phyloP scores from a whole-genome alignment of 148 eudicot species.

The Polygonum maritimum region DNA sequence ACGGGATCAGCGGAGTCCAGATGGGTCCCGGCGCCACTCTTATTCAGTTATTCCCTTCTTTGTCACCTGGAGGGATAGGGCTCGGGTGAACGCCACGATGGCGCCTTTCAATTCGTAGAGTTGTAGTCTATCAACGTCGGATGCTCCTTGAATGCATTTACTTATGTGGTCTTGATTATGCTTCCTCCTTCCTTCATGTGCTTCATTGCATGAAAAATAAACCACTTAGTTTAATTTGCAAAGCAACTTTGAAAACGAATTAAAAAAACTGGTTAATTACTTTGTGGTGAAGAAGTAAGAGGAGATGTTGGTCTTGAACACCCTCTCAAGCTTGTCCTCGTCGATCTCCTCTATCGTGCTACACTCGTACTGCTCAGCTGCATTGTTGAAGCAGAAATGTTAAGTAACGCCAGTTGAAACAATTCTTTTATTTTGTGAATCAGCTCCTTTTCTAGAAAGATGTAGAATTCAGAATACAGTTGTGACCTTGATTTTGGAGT shows the following conservation, averaged over 20 bases:
- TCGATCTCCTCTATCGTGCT: slow-evolving; percentile 59
- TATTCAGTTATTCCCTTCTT: slow-evolving; percentile 50
- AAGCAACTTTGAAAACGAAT: too few species aligned
- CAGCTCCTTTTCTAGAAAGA: too few species aligned
- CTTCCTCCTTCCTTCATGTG: slow-evolving; percentile 65
- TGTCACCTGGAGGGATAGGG: slow-evolving; percentile 56
- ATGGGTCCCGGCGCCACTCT: slow-evolving; percentile 80
- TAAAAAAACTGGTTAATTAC: slow-evolving; percentile 14
- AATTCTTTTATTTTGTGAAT: too few species aligned
- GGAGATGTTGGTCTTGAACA: slow-evolving; percentile 79
- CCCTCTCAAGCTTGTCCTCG: slow-evolving; percentile 62
- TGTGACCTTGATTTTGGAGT: too few species aligned
- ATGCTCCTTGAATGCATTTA: slow-evolving; percentile 57
- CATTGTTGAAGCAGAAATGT: slow-evolving; percentile 53
- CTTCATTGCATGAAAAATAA: slow-evolving; percentile 40
- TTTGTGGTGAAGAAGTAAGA: slow-evolving; percentile 63
- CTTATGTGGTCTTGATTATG: slow-evolving; percentile 65
- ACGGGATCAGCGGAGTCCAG: slow-evolving; percentile 76
- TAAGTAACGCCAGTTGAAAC: too few species aligned
- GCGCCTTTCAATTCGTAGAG: slow-evolving; percentile 59
- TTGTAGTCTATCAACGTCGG: slow-evolving; percentile 54
- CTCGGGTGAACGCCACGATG: slow-evolving; percentile 62
- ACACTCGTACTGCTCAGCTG: slow-evolving; percentile 61
- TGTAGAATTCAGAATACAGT: too few species aligned
- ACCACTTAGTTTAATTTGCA: background rate